Base-by-base conservation (phyloP, 75 land plant genomes). In the Larix kaempferi region DNA sequence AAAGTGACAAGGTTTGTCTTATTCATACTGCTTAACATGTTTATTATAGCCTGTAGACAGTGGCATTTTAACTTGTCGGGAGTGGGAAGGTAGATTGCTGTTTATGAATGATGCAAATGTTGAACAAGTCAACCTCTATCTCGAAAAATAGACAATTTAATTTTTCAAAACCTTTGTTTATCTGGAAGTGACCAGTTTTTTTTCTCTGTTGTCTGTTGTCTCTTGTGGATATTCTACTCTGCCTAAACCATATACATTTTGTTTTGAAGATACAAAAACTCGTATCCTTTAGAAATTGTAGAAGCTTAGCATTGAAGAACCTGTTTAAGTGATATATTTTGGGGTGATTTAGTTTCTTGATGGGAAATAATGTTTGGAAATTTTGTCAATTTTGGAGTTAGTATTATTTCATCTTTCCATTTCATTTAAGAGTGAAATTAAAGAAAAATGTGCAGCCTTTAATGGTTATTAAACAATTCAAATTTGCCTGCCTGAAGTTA, bases 1-100 rank as follows among this genome's bases (percentile, higher is more conserved):
- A 98, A 98, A 80, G 84, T 93, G 56, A 98, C 99, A 77, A 94
- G 99, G 99, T 97, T 83, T 37, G 79, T 75, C n/a, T 80, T 73
- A 69, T 69, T 69, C 25, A n/a, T 21, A 69, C 73, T 39, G 33
- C 22, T 21, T 67, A n/a, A 6, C 52, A 69, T 35, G 22, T 39
- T n/a, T n/a, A 41, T 21, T 41, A 69, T 67, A 67, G 49, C 8
- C 22, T 67, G 66, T 64, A 29, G 37, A 29, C n/a, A 39, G 29
- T 37, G 44, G 21, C 10, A 37, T 17, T 16, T 19, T 37, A 7
- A 37, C 41, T 27, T 21, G 8, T 69, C n/a, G 21, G 52, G 19
- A 7, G 2, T 39, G 22, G 25, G 5, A 41, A 69, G 73, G 12
- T 11, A 39, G 73, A 37, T 69, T 22, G 3, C 21, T 69, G 25